phyloP scores from a whole-genome alignment of 768 basidiomycete species.

The Tulasnella sp. region DNA sequence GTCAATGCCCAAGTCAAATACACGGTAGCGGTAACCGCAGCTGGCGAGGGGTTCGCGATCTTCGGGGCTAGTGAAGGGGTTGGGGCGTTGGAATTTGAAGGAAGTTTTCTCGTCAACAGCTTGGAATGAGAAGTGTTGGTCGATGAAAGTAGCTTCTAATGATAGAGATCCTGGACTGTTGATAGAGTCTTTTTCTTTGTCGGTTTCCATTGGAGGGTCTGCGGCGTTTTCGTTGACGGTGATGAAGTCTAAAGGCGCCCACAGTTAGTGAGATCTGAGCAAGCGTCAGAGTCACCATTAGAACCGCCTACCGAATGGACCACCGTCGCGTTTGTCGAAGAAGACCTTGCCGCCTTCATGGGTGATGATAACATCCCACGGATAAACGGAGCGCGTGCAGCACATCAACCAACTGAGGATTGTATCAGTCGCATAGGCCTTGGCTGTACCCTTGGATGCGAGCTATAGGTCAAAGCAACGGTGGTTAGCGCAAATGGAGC shows the following conservation, averaged over 20 bases:
- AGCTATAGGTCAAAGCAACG: slow-evolving; percentile 49
- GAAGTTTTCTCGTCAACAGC: slow-evolving; percentile 71
- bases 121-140: slow-evolving; percentile 98
- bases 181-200: slow-evolving; percentile 73
- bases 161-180: slow-evolving; percentile 92
- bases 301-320: slow-evolving; percentile 64
- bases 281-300: neutral
- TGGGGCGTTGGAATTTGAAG: slow-evolving; percentile 76
- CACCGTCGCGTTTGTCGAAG: slow-evolving; percentile 96
- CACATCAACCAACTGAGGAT: slow-evolving; percentile 96
- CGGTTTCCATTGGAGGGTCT: slow-evolving; percentile 63
- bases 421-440: slow-evolving; percentile 89
- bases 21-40: slow-evolving; percentile 92
- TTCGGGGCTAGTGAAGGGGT: slow-evolving; percentile 92
- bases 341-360: slow-evolving; percentile 91
- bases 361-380: slow-evolving; percentile 96
- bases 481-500: slow-evolving; percentile 6
- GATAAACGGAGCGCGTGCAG: slow-evolving; percentile 90
- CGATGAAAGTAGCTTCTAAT: slow-evolving; percentile 97
- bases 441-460: slow-evolving; percentile 73
- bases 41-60: slow-evolving; percentile 94
- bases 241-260: slow-evolving; percentile 57
- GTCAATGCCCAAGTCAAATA: slow-evolving; percentile 86
- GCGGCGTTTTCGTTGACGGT: slow-evolving; percentile 98
- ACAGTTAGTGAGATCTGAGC: neutral